Conservation (phyloP, 2,329 filamentous ascomycete genomes). For the Claviceps purpurea region DNA sequence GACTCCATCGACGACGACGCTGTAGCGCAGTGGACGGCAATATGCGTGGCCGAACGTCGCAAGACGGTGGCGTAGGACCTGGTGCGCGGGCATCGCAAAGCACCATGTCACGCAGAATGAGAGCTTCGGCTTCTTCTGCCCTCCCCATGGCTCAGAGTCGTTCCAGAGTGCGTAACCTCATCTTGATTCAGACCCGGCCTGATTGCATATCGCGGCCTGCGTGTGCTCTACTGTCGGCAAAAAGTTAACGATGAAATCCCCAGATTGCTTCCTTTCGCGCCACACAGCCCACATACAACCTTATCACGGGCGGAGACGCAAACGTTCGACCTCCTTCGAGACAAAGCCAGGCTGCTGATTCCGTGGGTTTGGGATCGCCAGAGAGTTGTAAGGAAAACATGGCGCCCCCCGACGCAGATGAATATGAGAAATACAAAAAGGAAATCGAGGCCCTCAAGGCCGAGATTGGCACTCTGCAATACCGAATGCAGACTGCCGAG, state of each 20-base stretch:
- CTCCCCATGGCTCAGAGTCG: conserved; percentile 24
- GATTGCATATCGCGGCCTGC: no score
- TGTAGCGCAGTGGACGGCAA: conserved; percentile 3
- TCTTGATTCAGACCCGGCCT: background rate
- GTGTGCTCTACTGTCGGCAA: background rate
- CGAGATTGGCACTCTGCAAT: conserved; percentile 75
- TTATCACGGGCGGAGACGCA: conserved; percentile 40
- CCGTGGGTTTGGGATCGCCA: conserved; percentile 33
- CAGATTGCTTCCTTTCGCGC: conserved; percentile 35
- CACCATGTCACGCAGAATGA: conserved; percentile 19
- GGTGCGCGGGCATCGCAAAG: conserved; percentile 16
- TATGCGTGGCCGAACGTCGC: conserved; percentile 22
- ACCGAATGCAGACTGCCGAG: conserved; percentile 74
- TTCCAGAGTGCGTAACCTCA: conserved; percentile 22
- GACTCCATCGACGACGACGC: background rate
- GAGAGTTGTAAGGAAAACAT: conserved; percentile 49
- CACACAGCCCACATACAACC: conserved; percentile 44
- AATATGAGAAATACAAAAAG: conserved; percentile 43
- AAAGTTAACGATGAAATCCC: background rate
- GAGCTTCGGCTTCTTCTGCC: conserved; percentile 21
- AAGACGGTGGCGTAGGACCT: conserved; percentile 16
- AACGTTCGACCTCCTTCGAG: conserved; percentile 25
- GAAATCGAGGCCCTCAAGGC: conserved; percentile 70
- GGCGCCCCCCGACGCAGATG: conserved; percentile 43
- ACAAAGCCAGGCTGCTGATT: conserved; percentile 26